Evolutionary conservation across 2,329 filamentous ascomycete species (phyloP).

Genomic region (Stemphylium vesicarium): DNA sequence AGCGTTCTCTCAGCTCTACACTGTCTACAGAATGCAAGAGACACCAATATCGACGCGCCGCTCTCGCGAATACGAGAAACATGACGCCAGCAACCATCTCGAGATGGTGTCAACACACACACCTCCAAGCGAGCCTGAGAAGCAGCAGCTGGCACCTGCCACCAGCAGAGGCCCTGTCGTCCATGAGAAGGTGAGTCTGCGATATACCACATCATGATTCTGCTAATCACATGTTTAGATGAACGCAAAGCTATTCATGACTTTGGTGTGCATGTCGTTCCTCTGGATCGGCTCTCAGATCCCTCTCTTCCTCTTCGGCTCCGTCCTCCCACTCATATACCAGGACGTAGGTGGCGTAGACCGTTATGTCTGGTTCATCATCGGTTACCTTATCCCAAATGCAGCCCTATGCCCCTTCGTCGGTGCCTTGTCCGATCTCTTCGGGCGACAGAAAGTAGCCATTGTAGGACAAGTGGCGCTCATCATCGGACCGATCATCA

Average conservation of each 20-base stretch:
- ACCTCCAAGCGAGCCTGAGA: constrained; percentile 29
- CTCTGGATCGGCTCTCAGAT: constrained; percentile 68
- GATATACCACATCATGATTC: too few species aligned
- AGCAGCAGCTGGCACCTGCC: constrained; percentile 16
- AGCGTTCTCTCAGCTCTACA: constrained; percentile 1
- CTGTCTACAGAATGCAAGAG: constrained; percentile 18
- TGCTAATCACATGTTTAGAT: constrained; percentile 17
- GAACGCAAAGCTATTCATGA: constrained; percentile 58
- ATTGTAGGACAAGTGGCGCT: constrained; percentile 42
- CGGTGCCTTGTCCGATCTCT: constrained; percentile 53
- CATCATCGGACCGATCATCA: constrained; percentile 46
- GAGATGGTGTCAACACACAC: constrained; percentile 24
- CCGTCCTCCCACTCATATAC: constrained; percentile 60
- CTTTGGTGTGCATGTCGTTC: constrained; percentile 64
- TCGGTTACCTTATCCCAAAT: constrained; percentile 61
- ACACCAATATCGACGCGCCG: neutral
- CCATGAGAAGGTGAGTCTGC: constrained; percentile 29
- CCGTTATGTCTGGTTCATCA: constrained; percentile 63
- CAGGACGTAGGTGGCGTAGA: constrained; percentile 65
- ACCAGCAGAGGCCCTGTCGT: constrained; percentile 27
- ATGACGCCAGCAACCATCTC: constrained; percentile 16
- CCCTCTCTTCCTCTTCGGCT: constrained; percentile 58
- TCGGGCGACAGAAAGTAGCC: constrained; percentile 42
- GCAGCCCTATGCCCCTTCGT: constrained; percentile 69
- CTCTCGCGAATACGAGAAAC: constrained; percentile 19